Evolutionary conservation across 305 asterid species (phyloP).

Genomic region (Solanum chacoense): DNA sequence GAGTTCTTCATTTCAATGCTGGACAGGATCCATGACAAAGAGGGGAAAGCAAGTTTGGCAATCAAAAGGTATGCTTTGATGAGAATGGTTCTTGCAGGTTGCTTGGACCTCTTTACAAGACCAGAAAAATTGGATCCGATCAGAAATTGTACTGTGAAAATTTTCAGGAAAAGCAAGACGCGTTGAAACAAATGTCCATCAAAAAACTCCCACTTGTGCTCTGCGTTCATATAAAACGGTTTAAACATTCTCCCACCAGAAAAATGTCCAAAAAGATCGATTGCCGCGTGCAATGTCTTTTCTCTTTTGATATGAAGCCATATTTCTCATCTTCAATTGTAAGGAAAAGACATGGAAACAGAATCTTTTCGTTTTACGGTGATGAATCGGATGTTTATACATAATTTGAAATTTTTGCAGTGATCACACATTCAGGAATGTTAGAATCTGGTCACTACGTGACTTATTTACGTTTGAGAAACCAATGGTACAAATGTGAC

Average conservation of each 20-base stretch:
- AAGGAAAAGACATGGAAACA: conserved; percentile 43
- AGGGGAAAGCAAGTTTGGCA: conserved; percentile 32
- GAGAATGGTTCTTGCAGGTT: conserved; percentile 16
- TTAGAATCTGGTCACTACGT: conserved; percentile 65
- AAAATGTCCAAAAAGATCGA: conserved; percentile 57
- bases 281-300: conserved; percentile 55
- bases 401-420: conserved; percentile 59
- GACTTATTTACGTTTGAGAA: conserved; percentile 43
- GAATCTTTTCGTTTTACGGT: conserved; percentile 33
- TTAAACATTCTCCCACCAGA: conserved; percentile 42
- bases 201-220: conserved; percentile 53
- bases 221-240: conserved; percentile 58
- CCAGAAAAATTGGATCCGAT: conserved; percentile 52
- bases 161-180: conserved; percentile 40
- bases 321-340: conserved; percentile 55
- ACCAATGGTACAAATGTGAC: conserved; percentile 68
- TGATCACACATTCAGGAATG: conserved; percentile 72
- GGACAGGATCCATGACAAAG: conserved; percentile 63
- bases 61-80: conserved; percentile 37
- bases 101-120: conserved; percentile 58
- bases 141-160: conserved; percentile 54
- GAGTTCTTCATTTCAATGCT: conserved; percentile 66
- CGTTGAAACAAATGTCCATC: conserved; percentile 58
- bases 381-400: conserved; percentile 39
- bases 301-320: conserved; percentile 64